Percentiles rank a stretch among this genome's conserved stretches.
These are phyloP conservation scores for Populus euphratica DNA, from an alignment of 345 rosid species.

Conservation along the genomic window DNA sequence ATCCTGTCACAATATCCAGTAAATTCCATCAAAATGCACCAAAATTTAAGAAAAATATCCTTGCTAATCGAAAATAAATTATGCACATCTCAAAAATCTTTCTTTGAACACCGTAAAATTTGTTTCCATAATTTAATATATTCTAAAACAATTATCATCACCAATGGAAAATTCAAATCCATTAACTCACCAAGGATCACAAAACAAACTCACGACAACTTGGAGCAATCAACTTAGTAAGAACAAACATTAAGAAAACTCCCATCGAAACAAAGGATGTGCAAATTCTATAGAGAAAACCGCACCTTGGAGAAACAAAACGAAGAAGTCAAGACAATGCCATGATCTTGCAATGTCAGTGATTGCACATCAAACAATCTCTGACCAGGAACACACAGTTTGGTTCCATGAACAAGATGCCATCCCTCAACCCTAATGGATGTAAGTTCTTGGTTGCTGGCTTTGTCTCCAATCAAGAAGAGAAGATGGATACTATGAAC, in stretches of 20 bases:
- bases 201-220: background rate
- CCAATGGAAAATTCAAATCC: background rate
- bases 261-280: background rate
- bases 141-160: background rate
- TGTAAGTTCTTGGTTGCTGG: background rate
- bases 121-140: background rate
- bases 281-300: background rate
- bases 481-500: constrained; percentile 10
- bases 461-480: constrained; percentile 1
- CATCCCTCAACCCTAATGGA: background rate
- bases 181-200: background rate
- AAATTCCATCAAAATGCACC: background rate
- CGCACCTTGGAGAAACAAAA: background rate
- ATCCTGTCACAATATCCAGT: background rate
- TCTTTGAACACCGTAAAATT: background rate
- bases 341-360: background rate
- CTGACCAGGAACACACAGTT: background rate
- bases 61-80: background rate
- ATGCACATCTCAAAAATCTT: background rate
- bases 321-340: background rate
- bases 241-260: background rate
- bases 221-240: background rate
- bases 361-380: constrained; percentile 6
- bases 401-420: background rate
- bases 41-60: background rate